These are phyloP conservation scores for Fusarium mundagurra DNA, from an alignment of 2,329 filamentous ascomycete species.

Conservation along the genomic window DNA sequence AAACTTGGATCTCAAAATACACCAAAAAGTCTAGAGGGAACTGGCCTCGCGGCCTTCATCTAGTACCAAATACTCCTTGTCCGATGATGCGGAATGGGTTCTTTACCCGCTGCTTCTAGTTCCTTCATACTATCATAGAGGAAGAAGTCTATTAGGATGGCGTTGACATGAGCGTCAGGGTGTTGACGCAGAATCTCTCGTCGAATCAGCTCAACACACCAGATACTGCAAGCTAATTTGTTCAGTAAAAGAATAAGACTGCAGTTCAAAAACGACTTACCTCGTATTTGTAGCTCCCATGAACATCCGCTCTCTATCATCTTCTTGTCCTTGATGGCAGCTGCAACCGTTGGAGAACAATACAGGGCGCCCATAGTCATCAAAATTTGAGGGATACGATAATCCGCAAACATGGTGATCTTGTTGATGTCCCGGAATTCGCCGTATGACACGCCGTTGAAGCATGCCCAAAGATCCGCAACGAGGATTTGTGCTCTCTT, in stretches of 20 bases:
- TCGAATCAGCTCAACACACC: slow-evolving; percentile 90
- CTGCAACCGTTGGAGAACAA: slow-evolving; percentile 83
- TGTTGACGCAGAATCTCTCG: slow-evolving; percentile 80
- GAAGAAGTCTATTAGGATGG: slow-evolving; percentile 96
- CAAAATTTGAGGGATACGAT: slow-evolving; percentile 94
- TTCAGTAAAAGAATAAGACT: slow-evolving; percentile 11
- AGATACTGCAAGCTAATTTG: slow-evolving; percentile 82
- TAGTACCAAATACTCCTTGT: slow-evolving; percentile 97
- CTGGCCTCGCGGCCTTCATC: slow-evolving; percentile 18
- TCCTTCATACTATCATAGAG: slow-evolving; percentile 95
- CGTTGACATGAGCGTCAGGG: slow-evolving; percentile 79
- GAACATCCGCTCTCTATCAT: slow-evolving; percentile 75
- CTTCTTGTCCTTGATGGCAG: slow-evolving; percentile 71
- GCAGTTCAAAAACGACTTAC: slow-evolving; percentile 51
- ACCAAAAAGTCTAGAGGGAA: slow-evolving; percentile 9
- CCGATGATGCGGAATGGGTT: slow-evolving; percentile 79
- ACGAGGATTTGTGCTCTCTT: slow-evolving; percentile 97
- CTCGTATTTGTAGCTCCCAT: slow-evolving; percentile 90
- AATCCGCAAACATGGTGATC: slow-evolving; percentile 99
- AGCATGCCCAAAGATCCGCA: slow-evolving; percentile 96
- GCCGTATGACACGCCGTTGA: slow-evolving; percentile 82
- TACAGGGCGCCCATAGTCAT: slow-evolving; percentile 82
- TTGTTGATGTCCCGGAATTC: slow-evolving; percentile 90
- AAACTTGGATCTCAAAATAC: slow-evolving; percentile 13
- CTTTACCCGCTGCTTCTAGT: slow-evolving; percentile 70